Conservation (phyloP, 2,329 filamentous ascomycete species). For the Domatiomyces catenatus region DNA sequence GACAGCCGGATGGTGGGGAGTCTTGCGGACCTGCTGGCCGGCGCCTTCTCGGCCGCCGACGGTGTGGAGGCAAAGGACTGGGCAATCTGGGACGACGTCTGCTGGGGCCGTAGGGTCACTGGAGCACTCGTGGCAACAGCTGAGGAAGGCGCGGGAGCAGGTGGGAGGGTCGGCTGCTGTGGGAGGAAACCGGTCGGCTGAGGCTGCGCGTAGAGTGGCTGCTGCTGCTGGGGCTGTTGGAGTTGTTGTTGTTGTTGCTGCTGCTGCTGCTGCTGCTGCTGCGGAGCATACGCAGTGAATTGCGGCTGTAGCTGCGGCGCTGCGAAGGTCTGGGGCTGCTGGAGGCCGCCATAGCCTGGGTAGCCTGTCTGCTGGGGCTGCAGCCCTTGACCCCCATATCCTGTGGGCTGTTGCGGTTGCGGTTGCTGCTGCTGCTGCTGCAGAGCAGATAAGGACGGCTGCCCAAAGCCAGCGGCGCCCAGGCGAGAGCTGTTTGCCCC, state of each 20-base stretch:
- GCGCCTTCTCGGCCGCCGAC: conserved; percentile 48
- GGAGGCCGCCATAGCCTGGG: conserved; percentile 25
- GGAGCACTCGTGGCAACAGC: conserved; percentile 29
- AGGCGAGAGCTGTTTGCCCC: conserved; percentile 61
- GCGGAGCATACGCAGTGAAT: conserved; percentile 42
- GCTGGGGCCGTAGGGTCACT: conserved; percentile 37
- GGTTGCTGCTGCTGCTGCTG: conserved; percentile 39
- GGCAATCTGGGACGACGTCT: conserved; percentile 50
- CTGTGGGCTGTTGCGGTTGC: conserved; percentile 39
- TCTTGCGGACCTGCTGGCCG: conserved; percentile 42
- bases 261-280: conserved; percentile 35
- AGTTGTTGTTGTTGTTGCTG: conserved; percentile 37
- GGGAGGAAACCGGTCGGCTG: conserved; percentile 6
- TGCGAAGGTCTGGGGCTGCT: conserved; percentile 29
- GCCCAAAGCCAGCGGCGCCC: conserved; percentile 42
- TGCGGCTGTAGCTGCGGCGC: conserved; percentile 41
- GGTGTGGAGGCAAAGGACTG: conserved; percentile 46
- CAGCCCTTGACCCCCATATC: conserved; percentile 37
- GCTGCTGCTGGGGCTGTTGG: conserved; percentile 44
- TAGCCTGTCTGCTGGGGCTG: conserved; percentile 58
- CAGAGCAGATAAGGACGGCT: conserved; percentile 32
- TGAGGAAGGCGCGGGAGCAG: conserved; percentile 16
- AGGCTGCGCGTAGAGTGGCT: conserved; percentile 25
- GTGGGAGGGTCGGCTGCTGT: conserved; percentile 34
- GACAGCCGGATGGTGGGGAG: conserved; percentile 90